phyloP scores from a whole-genome alignment of 371 early-diverging fungal species.

The Saksenaea oblongispora region DNA sequence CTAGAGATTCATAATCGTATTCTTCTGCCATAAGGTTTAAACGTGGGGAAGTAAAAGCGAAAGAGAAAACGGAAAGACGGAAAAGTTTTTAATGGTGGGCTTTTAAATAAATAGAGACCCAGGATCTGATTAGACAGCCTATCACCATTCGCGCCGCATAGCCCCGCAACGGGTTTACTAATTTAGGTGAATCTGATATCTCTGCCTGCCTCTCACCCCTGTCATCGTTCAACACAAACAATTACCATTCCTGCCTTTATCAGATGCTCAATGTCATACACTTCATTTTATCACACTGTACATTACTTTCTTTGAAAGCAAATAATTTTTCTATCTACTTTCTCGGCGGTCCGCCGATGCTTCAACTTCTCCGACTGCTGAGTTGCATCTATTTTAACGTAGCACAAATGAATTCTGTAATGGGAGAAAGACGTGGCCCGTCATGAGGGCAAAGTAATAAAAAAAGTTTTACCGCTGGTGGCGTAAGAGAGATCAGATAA shows the following conservation, averaged over 20 bases:
- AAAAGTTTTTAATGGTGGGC: not conserved
- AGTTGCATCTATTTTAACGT: not conserved
- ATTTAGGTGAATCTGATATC: conserved; percentile 11
- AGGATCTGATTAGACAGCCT: not conserved
- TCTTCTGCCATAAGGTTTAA: conserved; percentile 39
- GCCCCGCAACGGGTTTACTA: conserved; percentile 8
- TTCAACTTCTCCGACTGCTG: not conserved
- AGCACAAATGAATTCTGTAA: not conserved
- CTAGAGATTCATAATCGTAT: conserved; percentile 87
- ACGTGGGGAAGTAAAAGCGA: not conserved
- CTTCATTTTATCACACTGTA: not conserved
- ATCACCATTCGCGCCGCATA: not conserved
- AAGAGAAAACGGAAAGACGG: not conserved
- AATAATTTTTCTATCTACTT: not conserved
- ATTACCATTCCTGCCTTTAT: not conserved
- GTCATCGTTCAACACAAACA: not conserved
- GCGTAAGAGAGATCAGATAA: no score
- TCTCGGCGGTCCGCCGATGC: not conserved
- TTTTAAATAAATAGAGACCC: not conserved
- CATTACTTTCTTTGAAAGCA: not conserved
- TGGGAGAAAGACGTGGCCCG: no score
- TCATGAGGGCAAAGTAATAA: not conserved
- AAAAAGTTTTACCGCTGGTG: not conserved
- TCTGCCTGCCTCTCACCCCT: not conserved
- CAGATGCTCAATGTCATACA: not conserved